Conservation (phyloP, 495 filamentous ascomycete species). For the Penicillium ochrochloron region DNA sequence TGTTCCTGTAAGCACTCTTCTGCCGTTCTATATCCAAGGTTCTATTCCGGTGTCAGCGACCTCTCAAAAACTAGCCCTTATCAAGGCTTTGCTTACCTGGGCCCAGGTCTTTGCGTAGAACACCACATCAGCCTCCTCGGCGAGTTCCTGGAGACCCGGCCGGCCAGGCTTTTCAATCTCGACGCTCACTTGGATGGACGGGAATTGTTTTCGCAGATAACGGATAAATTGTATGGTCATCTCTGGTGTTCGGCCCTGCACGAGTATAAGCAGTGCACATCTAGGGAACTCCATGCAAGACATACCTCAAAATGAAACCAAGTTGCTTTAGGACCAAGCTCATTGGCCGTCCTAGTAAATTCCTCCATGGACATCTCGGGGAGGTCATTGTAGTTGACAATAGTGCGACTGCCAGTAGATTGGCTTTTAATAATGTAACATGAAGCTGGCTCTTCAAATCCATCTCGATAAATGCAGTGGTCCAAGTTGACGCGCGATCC, state of each 20-base stretch:
- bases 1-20: conserved; percentile 56
- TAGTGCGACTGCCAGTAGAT: conserved; percentile 63
- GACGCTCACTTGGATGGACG: conserved; percentile 61
- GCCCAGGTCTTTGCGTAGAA: conserved; percentile 77
- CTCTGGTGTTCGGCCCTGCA: conserved; percentile 67
- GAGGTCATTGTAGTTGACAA: conserved; percentile 71
- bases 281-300: conserved; percentile 1
- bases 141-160: conserved; percentile 62
- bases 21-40: conserved; percentile 51
- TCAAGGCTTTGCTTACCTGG: conserved; percentile 49
- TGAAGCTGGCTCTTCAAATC: conserved; percentile 61
- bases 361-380: conserved; percentile 67
- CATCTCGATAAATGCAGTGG: conserved; percentile 63
- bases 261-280: conserved; percentile 15
- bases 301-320: conserved; percentile 80
- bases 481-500: conserved; percentile 50
- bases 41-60: conserved; percentile 34
- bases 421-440: conserved; percentile 72
- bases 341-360: conserved; percentile 46
- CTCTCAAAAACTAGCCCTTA: not conserved
- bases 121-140: conserved; percentile 65
- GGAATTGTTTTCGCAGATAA: conserved; percentile 54
- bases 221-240: conserved; percentile 65
- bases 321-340: conserved; percentile 31
- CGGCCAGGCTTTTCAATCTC: conserved; percentile 72